Evolutionary conservation across 2,329 filamentous ascomycete species (phyloP).

Genomic region (Aspergillus brunneoviolaceus): DNA sequence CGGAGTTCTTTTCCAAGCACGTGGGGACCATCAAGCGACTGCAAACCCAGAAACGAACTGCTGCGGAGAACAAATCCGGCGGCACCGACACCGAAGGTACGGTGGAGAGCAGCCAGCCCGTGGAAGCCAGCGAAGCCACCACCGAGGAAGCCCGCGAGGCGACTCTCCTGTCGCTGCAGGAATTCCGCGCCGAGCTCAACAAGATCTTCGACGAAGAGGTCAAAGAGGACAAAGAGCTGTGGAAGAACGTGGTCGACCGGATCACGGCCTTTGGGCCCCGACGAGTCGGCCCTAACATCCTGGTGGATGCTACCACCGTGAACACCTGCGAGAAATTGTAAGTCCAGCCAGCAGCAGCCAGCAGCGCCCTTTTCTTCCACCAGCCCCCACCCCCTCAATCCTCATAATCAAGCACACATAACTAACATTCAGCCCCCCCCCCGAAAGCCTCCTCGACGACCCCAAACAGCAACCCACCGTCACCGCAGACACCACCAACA

Average conservation of each 20-base stretch:
- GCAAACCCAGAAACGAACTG: constrained; percentile 67
- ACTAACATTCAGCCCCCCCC: no score
- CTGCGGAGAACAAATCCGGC: constrained; percentile 43
- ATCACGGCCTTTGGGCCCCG: constrained; percentile 90
- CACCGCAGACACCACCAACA: constrained; percentile 24
- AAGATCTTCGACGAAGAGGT: constrained; percentile 63
- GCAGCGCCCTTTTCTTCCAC: background rate
- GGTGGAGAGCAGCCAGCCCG: constrained; percentile 40
- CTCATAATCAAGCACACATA: background rate
- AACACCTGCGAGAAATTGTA: constrained; percentile 73
- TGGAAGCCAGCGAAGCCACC: constrained; percentile 49
- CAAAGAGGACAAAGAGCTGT: constrained; percentile 72
- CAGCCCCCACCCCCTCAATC: background rate
- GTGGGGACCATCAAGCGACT: constrained; percentile 73
- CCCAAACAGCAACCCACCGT: constrained; percentile 29
- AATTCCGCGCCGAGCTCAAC: constrained; percentile 74
- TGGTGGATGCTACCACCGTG: constrained; percentile 77
- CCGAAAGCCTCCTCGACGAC: constrained; percentile 37
- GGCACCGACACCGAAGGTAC: constrained; percentile 37
- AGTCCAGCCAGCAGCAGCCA: constrained; percentile 26
- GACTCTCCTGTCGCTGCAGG: constrained; percentile 65
- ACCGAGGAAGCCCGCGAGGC: constrained; percentile 57
- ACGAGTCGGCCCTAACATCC: constrained; percentile 79
- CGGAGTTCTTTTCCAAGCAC: constrained; percentile 82
- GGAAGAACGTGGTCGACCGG: constrained; percentile 73